Conservation (phyloP, 2,329 filamentous ascomycete species). For the Juglanconis sp. region DNA sequence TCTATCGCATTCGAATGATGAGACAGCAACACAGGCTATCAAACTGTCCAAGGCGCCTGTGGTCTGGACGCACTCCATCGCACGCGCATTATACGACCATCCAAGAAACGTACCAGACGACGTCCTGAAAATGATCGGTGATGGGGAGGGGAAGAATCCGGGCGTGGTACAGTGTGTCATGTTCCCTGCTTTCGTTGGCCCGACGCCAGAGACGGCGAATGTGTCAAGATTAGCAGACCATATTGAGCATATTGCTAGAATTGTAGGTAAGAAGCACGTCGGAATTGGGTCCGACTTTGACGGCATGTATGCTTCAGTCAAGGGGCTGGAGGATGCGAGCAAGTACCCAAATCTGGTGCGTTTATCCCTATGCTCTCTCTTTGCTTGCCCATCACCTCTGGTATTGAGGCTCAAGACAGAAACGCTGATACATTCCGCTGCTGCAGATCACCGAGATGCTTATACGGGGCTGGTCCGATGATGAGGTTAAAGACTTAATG, state of each 20-base stretch:
- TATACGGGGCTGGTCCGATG: slow-evolving; percentile 13
- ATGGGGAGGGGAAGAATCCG: slow-evolving; percentile 25
- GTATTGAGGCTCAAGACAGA: too few species aligned
- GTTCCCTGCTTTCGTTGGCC: slow-evolving; percentile 24
- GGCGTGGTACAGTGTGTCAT: slow-evolving; percentile 40
- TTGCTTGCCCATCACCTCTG: not conserved
- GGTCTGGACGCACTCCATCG: slow-evolving; percentile 32
- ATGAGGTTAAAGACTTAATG: slow-evolving; percentile 17
- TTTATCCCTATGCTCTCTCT: not conserved
- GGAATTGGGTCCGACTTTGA: slow-evolving; percentile 37
- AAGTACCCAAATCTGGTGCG: slow-evolving; percentile 26
- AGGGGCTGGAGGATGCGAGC: slow-evolving; percentile 26
- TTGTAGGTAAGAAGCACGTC: slow-evolving; percentile 34
- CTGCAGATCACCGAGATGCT: slow-evolving; percentile 18
- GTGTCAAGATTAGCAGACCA: slow-evolving; percentile 33
- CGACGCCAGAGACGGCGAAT: slow-evolving; percentile 21
- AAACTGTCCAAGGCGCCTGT: slow-evolving; percentile 25
- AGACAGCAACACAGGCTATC: slow-evolving; percentile 24
- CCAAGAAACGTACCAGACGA: slow-evolving; percentile 39
- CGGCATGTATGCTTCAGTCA: slow-evolving; percentile 27
- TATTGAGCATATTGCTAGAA: slow-evolving; percentile 25
- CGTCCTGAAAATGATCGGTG: slow-evolving; percentile 30
- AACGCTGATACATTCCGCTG: not conserved
- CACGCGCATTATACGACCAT: slow-evolving; percentile 21
- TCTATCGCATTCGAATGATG: slow-evolving; percentile 28